Base-by-base conservation (phyloP, 1,284 basidiomycete species). In the Apiotrichum veenhuisii region DNA sequence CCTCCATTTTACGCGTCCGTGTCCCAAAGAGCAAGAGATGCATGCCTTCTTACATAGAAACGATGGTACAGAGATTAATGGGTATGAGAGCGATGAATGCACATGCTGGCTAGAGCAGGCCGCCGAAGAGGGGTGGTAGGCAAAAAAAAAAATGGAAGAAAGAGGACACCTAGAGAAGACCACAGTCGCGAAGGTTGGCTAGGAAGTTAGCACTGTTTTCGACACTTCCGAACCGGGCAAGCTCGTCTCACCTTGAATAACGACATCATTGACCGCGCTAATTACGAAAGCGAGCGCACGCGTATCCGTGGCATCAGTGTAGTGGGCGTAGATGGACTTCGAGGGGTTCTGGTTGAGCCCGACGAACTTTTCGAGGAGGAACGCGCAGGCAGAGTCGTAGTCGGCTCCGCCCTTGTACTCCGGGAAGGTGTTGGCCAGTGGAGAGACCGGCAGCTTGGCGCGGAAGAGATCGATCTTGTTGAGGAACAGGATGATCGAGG, bases 391-490 rank as follows among this genome's bases (percentile, higher is more conserved):
- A 23, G 84, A 82, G 67, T 93, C 89, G 74, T 93, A 93, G 78
- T 87, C 87, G 33, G 46, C 48, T 14, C 89, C 89, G 47, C 89
- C 89, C 22, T 71, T 77, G 78, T 85, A 91, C 26, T 80, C 78
- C 15, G 90, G 88, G 85, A 97, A 97, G 79, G 91, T 95, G 74
- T 90, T 85, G 26, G 83, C 83, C 54, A 97, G 74, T 2, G 93
- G 93, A 49, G 91, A 94, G 53, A 85, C 80, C 1, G 89, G 88
- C 7, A 98, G 82, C 76, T 97, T 98, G 75, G 93, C 91, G 17
- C 89, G 87, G 79, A 98, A 97, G 54, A 98, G 79, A 78, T 98
- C 94, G 73, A 96, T 96, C 84, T 95, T 94, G 84, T 95, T 93
- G 65, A 93, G 78, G 85, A 93, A 92, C 40, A 79, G 69, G 70